A percentile compares a stretch with the other conserved stretches of the same genome.
phyloP scores from a whole-genome alignment of 495 filamentous ascomycete species.

The Aspergillus affinis region DNA sequence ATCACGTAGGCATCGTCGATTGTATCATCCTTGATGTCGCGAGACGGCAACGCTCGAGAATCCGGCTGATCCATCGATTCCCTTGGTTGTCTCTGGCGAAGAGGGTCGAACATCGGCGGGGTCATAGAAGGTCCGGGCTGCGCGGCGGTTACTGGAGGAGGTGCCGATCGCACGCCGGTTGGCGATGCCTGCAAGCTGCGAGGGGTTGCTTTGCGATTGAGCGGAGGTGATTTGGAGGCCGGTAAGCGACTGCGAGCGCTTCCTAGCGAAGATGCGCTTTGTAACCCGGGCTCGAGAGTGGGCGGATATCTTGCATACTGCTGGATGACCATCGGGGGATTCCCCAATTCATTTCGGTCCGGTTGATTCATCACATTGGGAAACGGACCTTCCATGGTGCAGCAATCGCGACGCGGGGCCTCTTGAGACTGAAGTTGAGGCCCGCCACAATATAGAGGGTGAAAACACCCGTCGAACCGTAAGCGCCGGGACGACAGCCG shows the following conservation, averaged over 20 bases:
- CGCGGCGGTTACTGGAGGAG: constrained; percentile 27
- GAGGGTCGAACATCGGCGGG: constrained; percentile 39
- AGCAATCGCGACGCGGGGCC: not conserved
- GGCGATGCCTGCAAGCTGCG: constrained; percentile 47
- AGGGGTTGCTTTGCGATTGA: constrained; percentile 46
- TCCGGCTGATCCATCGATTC: constrained; percentile 39
- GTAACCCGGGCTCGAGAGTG: constrained; percentile 38
- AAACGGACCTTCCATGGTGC: constrained; percentile 36
- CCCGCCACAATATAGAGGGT: not conserved
- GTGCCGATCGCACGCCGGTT: constrained; percentile 35
- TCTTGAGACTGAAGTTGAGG: not conserved
- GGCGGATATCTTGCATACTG: constrained; percentile 47
- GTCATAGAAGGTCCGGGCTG: constrained; percentile 44
- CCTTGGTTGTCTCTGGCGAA: constrained; percentile 32
- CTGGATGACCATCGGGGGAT: constrained; percentile 40
- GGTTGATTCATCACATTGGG: constrained; percentile 36
- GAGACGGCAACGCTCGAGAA: constrained; percentile 59
- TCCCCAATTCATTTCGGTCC: constrained; percentile 30
- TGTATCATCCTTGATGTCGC: constrained; percentile 65
- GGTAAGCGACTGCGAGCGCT: constrained; percentile 43
- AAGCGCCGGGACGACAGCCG: not conserved
- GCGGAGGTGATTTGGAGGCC: constrained; percentile 38
- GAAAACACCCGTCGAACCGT: not conserved
- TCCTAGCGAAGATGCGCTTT: constrained; percentile 45
- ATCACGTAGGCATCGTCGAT: constrained; percentile 85